Base-by-base conservation (phyloP, 108 stramenopile genomes). In the Nitzschia sp. region DNA sequence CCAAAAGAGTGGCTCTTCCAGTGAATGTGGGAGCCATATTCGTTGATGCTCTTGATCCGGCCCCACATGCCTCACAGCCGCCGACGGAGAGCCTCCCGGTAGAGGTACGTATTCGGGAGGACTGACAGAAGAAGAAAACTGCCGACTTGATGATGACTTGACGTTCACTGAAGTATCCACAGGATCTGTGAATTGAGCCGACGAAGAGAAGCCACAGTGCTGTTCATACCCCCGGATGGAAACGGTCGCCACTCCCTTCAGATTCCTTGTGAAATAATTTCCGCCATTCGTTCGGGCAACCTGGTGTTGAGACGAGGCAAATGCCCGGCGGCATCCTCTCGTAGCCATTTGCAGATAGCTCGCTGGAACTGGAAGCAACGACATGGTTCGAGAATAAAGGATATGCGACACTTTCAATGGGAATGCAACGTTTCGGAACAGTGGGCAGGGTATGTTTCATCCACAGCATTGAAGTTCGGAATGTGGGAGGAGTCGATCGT, bases 1-100 rank as follows among this genome's bases (percentile, higher is more conserved):
- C 74, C 74, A 75, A 53, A 67, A 75, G 8, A 68, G 38, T n/a
- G 66, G 59, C 36, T 68, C 74, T 6, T 54, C 36, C 0, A 36
- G 17, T 30, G 74, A 68, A 34, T 62, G 45, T 5, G 74, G 67
- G 13, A 66, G 61, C 74, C 74, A 75, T 26, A 75, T 60, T 68
- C 74, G 59, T 23, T 75, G 66, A 27, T 75, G 74, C 29, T 46
- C 38, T 17, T 33, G 19, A n/a, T 62, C 66, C 6, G 47, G 29
- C 29, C 35, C 54, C 9, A 26, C 24, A 9, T 55, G 24, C 21
- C 19, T 54, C 8, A 67, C 66, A 18, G 54, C 66, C 0, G 66
- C 66, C 27, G 66, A 67, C 31, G 28, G 56, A 30, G 30, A 32
- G 28, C 15, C 6, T 6, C 30, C 15, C 23, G 11, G 6, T 23